Percentiles rank a stretch among this genome's conserved stretches.
Evolutionary conservation across 108 stramenopile species (phyloP).

Genomic region (Pelagomonas calceolata): DNA sequence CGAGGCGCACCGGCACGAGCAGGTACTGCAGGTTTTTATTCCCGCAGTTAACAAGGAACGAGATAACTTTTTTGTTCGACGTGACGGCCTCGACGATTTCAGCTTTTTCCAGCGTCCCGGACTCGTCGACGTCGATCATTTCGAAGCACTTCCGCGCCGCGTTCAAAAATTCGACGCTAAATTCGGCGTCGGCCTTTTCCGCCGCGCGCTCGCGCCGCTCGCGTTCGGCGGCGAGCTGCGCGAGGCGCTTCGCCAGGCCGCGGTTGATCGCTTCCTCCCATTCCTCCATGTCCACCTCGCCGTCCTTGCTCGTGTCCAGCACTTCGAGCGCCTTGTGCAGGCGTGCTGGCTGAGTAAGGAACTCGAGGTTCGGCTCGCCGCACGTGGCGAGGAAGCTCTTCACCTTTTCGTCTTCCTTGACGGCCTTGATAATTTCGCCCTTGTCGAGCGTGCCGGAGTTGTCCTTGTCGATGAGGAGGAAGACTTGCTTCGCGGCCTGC

Average conservation of each 20-base stretch:
- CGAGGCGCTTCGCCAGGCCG: neutral
- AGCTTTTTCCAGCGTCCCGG: neutral
- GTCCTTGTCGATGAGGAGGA: neutral
- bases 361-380: neutral
- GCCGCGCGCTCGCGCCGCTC: no score
- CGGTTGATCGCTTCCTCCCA: neutral
- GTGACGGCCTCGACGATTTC: neutral
- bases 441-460: neutral
- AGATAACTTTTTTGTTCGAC: neutral
- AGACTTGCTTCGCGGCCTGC: neutral
- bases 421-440: neutral
- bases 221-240: no score
- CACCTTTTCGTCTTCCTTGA: neutral
- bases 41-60: neutral
- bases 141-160: neutral
- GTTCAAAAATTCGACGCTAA: no score
- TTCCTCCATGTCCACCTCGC: neutral
- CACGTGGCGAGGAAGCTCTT: neutral
- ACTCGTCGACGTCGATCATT: neutral
- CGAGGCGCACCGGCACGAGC: neutral
- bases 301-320: neutral
- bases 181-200: no score
- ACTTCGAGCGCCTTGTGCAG: neutral
- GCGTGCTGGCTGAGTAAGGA: neutral
- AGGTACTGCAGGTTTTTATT: neutral